Evolutionary conservation across 2,329 filamentous ascomycete genomes (phyloP).

Genomic region (Arthrinium phaeospermum): DNA sequence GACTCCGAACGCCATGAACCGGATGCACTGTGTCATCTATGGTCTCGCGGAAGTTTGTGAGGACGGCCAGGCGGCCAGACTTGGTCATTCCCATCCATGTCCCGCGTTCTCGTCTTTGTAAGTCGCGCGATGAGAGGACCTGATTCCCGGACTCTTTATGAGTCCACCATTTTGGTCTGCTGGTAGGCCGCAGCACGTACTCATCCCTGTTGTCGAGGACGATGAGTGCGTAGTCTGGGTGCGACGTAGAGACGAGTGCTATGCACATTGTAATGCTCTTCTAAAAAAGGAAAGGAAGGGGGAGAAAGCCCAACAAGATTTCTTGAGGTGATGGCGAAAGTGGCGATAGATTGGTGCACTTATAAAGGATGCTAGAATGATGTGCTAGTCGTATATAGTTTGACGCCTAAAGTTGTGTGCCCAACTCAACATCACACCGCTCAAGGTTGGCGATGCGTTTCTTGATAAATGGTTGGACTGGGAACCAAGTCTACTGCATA

Average conservation of each 20-base stretch:
- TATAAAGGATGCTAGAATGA: background rate
- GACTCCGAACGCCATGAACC: conserved; percentile 60
- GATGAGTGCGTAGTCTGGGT: conserved; percentile 77
- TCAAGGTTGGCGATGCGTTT: conserved; percentile 7
- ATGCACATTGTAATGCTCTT: conserved; percentile 69
- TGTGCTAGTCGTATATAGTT: background rate
- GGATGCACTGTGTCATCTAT: conserved; percentile 56
- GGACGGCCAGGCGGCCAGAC: conserved; percentile 64
- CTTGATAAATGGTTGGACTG: conserved; percentile 4
- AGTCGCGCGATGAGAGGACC: conserved; percentile 65
- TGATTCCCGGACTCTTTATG: conserved; percentile 47
- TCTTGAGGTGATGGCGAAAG: background rate
- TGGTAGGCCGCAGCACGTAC: conserved; percentile 69
- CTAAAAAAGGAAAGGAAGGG: background rate
- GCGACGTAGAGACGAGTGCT: conserved; percentile 74
- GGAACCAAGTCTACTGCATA: background rate
- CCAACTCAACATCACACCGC: conserved; percentile 15
- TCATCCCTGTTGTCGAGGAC: conserved; percentile 81
- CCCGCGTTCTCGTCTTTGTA: conserved; percentile 65
- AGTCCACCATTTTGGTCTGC: conserved; percentile 68
- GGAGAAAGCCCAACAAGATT: background rate
- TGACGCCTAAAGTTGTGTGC: conserved; percentile 12
- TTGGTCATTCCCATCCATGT: conserved; percentile 71
- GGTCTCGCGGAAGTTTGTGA: conserved; percentile 71
- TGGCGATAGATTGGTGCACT: background rate